A percentile compares a stretch with the other conserved stretches of the same genome.
These are phyloP conservation scores for Mucor saturninus DNA, from an alignment of 371 early-diverging fungal species.

Conservation along the genomic window DNA sequence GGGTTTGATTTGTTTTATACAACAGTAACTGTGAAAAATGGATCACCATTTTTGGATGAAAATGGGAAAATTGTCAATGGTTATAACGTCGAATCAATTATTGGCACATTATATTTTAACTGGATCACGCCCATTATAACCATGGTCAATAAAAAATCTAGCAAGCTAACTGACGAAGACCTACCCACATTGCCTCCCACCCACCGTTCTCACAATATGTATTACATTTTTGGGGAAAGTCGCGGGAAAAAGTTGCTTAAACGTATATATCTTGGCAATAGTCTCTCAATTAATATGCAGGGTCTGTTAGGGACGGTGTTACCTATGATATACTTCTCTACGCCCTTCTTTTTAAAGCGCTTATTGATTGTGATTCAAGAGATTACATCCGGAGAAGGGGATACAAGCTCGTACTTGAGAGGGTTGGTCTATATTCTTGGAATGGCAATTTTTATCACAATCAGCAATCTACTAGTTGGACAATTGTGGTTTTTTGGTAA, in stretches of 20 bases:
- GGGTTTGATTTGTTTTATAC: slow-evolving; percentile 29
- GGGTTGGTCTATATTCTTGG: slow-evolving; percentile 48
- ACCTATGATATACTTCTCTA: slow-evolving; percentile 32
- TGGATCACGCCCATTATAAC: slow-evolving; percentile 37
- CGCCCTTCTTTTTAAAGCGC: slow-evolving; percentile 41
- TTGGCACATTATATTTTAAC: slow-evolving; percentile 26
- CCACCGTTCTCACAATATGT: slow-evolving; percentile 36
- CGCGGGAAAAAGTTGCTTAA: slow-evolving; percentile 24
- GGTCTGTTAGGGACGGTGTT: slow-evolving; percentile 26
- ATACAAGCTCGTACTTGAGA: slow-evolving; percentile 21
- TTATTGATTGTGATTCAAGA: slow-evolving; percentile 38
- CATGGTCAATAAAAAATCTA: slow-evolving; percentile 25
- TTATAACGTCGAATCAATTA: slow-evolving; percentile 26
- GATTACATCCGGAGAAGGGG: slow-evolving; percentile 18
- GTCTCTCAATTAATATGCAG: slow-evolving; percentile 30
- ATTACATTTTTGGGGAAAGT: slow-evolving; percentile 27
- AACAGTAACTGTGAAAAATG: slow-evolving; percentile 31
- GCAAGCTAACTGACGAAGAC: slow-evolving; percentile 34
- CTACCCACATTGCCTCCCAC: slow-evolving; percentile 32
- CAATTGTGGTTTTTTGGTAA: slow-evolving; percentile 57
- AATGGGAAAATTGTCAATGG: slow-evolving; percentile 24
- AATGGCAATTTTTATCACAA: slow-evolving; percentile 33
- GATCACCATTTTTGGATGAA: slow-evolving; percentile 40
- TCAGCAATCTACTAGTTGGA: slow-evolving; percentile 38
- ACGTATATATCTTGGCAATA: slow-evolving; percentile 36